Percentiles rank a stretch among this genome's conserved stretches.
phyloP scores from a whole-genome alignment of 306 rosid genomes.

The Quercus rubra region DNA sequence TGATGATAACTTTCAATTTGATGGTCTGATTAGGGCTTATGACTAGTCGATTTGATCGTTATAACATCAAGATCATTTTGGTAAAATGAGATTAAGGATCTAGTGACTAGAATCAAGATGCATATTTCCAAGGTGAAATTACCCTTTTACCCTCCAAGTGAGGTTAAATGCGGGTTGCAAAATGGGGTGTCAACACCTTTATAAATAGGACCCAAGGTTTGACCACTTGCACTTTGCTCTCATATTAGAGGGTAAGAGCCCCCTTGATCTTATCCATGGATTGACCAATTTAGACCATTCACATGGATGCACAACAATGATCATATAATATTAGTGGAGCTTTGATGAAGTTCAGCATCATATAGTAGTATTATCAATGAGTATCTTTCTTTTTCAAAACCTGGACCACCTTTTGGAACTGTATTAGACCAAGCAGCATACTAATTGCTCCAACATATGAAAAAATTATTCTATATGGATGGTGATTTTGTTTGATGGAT shows the following conservation, averaged over 20 bases:
- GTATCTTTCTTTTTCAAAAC: conserved; percentile 3
- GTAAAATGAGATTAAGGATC: too few species aligned
- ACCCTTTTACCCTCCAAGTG: too few species aligned
- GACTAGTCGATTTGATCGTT: too few species aligned
- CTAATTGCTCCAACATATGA: neutral
- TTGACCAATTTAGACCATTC: neutral
- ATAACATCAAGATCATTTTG: too few species aligned
- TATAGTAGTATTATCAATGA: neutral
- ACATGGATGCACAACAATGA: neutral
- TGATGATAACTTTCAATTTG: too few species aligned
- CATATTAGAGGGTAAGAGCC: conserved; percentile 1
- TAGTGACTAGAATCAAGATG: too few species aligned
- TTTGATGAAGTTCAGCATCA: neutral
- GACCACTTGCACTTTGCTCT: conserved; percentile 13
- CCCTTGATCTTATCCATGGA: conserved; percentile 17
- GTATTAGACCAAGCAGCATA: neutral
- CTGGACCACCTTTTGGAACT: conserved; percentile 3
- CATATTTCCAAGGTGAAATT: too few species aligned
- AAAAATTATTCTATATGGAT: neutral
- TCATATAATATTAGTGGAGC: conserved; percentile 11
- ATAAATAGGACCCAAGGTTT: conserved; percentile 8
- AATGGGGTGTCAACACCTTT: neutral
- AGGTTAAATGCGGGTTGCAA: too few species aligned
- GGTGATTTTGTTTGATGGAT: neutral
- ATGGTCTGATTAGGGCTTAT: too few species aligned